Evolutionary conservation across 306 rosid genomes (phyloP), one percentile per base, ranked within the genome.

Genomic region (Corylus avellana): DNA sequence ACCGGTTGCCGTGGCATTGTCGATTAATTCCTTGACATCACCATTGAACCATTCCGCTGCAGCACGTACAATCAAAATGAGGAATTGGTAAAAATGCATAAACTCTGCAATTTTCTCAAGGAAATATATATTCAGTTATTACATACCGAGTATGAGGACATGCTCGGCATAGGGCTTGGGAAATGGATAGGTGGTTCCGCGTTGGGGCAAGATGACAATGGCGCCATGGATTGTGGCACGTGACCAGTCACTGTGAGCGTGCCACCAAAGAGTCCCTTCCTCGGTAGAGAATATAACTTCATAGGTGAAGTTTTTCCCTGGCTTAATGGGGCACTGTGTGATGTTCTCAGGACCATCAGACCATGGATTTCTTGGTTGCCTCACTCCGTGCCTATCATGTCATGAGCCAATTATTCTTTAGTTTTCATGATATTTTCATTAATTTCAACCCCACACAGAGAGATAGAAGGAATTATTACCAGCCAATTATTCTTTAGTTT

Each of bases 231-330:
- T 81, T 3, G 88, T 82, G 75, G 86, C 86, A 0, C 88, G 83
- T 1, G 80, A 4, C 88, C 86, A 85, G 7, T 76, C 83, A 7
- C 88, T 82, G n/a, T 85, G 88, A 4, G 88, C 86, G 35, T 85
- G 88, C 88, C 88, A 85, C 88, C 88, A 85, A 2, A 85, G 22
- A 7, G 88, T 85, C 22, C 88, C 84, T 82, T 82, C 88, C 75
- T 85, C 85, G 1, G 22, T 20, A 0, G 85, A 74, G 51, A 85
- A 85, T 3, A 62, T 75, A 5, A 85, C 74, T 18, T 85, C 75
- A 4, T 85, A 78, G 2, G 83, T 85, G 46, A 85, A 81, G 42
- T 47, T 78, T 7, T 10, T 56, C 12, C 85, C 83, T 4, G 83
- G 46, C 3, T 61, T 46, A 14, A 85, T 85, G 0, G 85, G 85